Evolutionary conservation across 1,139 yeast genomes (phyloP).

Genomic region (Yamadazyma atlantica): DNA sequence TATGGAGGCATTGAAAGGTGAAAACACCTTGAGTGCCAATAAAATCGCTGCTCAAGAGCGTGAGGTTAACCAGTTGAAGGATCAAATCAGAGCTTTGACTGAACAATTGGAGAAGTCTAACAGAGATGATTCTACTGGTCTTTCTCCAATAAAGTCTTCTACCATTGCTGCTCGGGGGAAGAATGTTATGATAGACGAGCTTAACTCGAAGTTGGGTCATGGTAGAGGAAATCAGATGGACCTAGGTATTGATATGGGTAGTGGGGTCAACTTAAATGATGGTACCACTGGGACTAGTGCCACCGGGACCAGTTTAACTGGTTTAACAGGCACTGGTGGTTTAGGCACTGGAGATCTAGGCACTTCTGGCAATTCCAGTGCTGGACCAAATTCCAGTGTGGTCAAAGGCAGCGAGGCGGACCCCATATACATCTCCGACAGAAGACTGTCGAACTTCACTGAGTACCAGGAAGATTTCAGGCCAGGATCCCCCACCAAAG

Average conservation of each 20-base stretch:
- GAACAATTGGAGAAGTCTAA: slow-evolving; percentile 2
- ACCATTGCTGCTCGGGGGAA: slow-evolving; percentile 9
- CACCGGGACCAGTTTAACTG: too few relatives aligned
- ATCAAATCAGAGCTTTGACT: slow-evolving; percentile 12
- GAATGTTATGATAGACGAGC: slow-evolving; percentile 16
- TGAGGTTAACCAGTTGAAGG: slow-evolving; percentile 26
- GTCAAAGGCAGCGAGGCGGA: slow-evolving; percentile 1
- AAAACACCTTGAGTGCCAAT: slow-evolving; percentile 16
- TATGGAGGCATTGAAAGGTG: slow-evolving; percentile 13
- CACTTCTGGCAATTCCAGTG: too few relatives aligned
- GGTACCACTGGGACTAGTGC: too few relatives aligned
- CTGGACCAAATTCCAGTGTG: too few relatives aligned
- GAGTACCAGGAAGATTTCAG: background rate
- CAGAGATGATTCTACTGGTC: slow-evolving; percentile 1
- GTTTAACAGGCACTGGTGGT: too few relatives aligned
- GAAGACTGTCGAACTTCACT: background rate
- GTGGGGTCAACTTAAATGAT: too few relatives aligned
- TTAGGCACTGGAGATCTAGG: too few relatives aligned
- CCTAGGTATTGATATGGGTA: too few relatives aligned
- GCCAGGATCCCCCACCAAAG: background rate
- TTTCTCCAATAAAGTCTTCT: slow-evolving; percentile 10
- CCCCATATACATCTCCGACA: slow-evolving; percentile 6
- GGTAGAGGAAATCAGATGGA: too few relatives aligned
- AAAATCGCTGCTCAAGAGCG: slow-evolving; percentile 29
- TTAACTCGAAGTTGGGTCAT: slow-evolving; percentile 11